Conservation (phyloP, 1,284 basidiomycete species). For the Coriolopsis trogii region DNA sequence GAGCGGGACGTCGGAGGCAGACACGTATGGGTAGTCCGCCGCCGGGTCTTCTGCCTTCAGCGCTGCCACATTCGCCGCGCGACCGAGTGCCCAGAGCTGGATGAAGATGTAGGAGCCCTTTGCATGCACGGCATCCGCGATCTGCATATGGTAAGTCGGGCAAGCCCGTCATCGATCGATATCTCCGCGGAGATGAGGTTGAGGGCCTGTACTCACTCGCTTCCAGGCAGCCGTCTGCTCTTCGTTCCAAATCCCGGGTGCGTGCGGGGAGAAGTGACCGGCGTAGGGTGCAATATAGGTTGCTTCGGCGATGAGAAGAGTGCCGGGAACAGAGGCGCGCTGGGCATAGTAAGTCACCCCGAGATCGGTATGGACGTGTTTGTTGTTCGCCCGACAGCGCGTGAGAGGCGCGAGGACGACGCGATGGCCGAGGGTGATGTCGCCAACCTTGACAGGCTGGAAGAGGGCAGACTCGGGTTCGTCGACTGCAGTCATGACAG, state of each 20-base stretch:
- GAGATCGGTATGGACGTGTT: conserved; percentile 34
- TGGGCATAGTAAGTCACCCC: conserved; percentile 52
- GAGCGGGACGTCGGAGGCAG: conserved; percentile 44
- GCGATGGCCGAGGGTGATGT: conserved; percentile 43
- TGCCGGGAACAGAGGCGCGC: conserved; percentile 45
- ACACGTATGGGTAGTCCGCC: conserved; percentile 28
- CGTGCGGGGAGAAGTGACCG: conserved; percentile 36
- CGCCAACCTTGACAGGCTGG: conserved; percentile 46
- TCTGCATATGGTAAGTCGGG: not conserved
- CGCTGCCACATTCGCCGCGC: conserved; percentile 37
- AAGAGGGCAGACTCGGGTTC: conserved; percentile 38
- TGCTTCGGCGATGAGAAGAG: conserved; percentile 52
- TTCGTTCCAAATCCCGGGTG: conserved; percentile 47
- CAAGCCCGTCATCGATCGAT: not conserved
- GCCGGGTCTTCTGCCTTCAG: conserved; percentile 32
- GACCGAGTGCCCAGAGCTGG: conserved; percentile 53
- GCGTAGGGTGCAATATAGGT: conserved; percentile 46
- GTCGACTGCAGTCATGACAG: too few species aligned
- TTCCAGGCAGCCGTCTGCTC: conserved; percentile 53
- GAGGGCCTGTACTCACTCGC: conserved; percentile 41
- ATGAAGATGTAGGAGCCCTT: conserved; percentile 45
- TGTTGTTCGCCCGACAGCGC: conserved; percentile 36
- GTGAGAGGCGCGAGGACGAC: conserved; percentile 55
- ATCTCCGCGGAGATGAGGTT: too few species aligned
- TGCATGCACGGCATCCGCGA: conserved; percentile 27